A percentile compares a stretch with the other conserved stretches of the same genome.
phyloP scores from a whole-genome alignment of 805 yeast species.

The Yamadazyma sp. region DNA sequence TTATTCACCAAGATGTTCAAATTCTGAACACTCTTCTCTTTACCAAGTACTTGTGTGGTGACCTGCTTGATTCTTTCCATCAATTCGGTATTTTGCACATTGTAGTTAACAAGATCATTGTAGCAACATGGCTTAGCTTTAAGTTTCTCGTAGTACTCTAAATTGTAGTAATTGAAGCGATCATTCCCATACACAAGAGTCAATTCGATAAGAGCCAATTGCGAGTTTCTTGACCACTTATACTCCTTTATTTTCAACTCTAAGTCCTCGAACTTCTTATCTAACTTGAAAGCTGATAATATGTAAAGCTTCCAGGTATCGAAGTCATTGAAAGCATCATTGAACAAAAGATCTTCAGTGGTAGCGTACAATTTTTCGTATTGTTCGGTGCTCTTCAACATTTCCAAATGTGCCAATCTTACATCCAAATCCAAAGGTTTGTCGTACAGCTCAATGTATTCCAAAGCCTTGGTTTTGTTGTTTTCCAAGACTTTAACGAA shows the following conservation, averaged over 20 bases:
- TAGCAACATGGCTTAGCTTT: slow-evolving; percentile 65
- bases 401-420: slow-evolving; percentile 51
- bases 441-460: slow-evolving; percentile 13
- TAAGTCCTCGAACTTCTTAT: slow-evolving; percentile 31
- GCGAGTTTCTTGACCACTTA: slow-evolving; percentile 25
- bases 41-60: background rate
- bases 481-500: slow-evolving; percentile 34
- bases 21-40: slow-evolving; percentile 14
- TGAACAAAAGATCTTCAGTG: slow-evolving; percentile 43
- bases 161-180: slow-evolving; percentile 27
- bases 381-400: slow-evolving; percentile 39
- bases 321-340: slow-evolving; percentile 66
- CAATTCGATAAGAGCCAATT: slow-evolving; percentile 29
- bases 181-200: slow-evolving; percentile 20
- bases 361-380: slow-evolving; percentile 46
- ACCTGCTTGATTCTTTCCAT: slow-evolving; percentile 12
- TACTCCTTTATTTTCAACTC: slow-evolving; percentile 13
- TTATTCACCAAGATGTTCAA: slow-evolving; percentile 36
- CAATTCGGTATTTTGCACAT: slow-evolving; percentile 19
- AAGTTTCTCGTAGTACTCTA: slow-evolving; percentile 44
- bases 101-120: slow-evolving; percentile 51
- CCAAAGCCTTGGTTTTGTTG: slow-evolving; percentile 5
- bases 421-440: slow-evolving; percentile 58
- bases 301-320: slow-evolving; percentile 65
- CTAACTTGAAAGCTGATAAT: slow-evolving; percentile 42